These are phyloP conservation scores for Salix exigua DNA, from an alignment of 345 rosid genomes.

Conservation along the genomic window DNA sequence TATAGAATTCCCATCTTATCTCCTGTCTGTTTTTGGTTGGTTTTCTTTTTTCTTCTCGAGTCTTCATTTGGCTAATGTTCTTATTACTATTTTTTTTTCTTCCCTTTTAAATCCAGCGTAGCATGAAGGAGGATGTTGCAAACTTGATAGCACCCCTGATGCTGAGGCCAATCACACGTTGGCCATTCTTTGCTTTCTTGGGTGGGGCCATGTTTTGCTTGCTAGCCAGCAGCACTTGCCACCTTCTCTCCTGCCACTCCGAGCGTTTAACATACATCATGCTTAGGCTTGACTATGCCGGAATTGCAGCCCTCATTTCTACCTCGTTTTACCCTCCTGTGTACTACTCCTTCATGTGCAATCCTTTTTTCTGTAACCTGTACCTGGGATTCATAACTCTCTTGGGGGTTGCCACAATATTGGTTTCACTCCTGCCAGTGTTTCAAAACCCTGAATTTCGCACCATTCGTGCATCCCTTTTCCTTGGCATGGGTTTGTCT, in stretches of 20 bases:
- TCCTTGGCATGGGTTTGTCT: conserved; percentile 81
- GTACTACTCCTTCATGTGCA: conserved; percentile 89
- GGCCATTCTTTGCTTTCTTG: conserved; percentile 90
- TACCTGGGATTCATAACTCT: conserved; percentile 81
- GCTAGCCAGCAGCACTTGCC: conserved; percentile 82
- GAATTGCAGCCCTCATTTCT: conserved; percentile 79
- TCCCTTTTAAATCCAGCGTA: conserved; percentile 42
- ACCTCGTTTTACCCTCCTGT: conserved; percentile 94
- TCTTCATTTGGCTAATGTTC: conserved; percentile 13
- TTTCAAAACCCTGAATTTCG: conserved; percentile 81
- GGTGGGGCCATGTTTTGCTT: conserved; percentile 98
- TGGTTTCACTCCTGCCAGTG: conserved; percentile 70
- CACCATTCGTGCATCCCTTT: conserved; percentile 58
- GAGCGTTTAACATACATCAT: conserved; percentile 75
- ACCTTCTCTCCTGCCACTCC: conserved; percentile 89
- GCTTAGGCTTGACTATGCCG: conserved; percentile 89
- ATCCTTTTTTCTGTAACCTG: conserved; percentile 86
- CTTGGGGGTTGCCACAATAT: conserved; percentile 62
- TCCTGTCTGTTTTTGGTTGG: not conserved
- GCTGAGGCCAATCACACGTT: conserved; percentile 73
- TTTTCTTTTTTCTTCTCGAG: conserved; percentile 1
- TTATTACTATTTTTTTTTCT: not conserved
- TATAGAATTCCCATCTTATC: not conserved
- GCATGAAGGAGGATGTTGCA: conserved; percentile 66
- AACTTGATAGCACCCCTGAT: conserved; percentile 72